Evolutionary conservation across 202 grass and related monocot species (phyloP).

Genomic region (Eragrostis tef): DNA sequence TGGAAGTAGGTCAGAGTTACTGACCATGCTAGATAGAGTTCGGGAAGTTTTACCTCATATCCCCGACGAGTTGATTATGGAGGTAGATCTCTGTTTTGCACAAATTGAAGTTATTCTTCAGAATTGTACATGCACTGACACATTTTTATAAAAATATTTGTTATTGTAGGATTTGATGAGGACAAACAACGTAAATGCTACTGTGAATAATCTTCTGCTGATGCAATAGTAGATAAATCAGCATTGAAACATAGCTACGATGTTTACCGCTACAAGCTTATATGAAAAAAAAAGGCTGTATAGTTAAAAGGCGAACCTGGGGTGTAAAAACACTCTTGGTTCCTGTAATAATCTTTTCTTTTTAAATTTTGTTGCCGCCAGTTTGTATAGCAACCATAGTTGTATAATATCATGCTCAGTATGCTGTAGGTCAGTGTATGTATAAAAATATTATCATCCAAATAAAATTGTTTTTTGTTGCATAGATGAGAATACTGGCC

Average conservation of each 20-base stretch:
- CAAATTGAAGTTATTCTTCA: slow-evolving; percentile 35
- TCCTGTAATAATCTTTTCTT: slow-evolving; percentile 54
- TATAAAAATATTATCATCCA: slow-evolving; percentile 45
- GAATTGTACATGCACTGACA: slow-evolving; percentile 23
- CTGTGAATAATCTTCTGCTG: slow-evolving; percentile 99
- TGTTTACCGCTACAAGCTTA: slow-evolving; percentile 51
- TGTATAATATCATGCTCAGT: slow-evolving; percentile 45
- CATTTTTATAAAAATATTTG: slow-evolving; percentile 12
- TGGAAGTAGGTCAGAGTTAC: slow-evolving; percentile 64
- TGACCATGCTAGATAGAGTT: slow-evolving; percentile 86
- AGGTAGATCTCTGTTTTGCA: slow-evolving; percentile 56
- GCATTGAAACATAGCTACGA: slow-evolving; percentile 45
- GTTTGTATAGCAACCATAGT: slow-evolving; percentile 61
- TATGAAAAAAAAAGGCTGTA: slow-evolving; percentile 55
- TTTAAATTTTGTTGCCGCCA: slow-evolving; percentile 37
- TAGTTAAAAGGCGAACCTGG: slow-evolving; percentile 59
- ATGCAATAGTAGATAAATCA: slow-evolving; percentile 59
- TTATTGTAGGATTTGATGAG: slow-evolving; percentile 82
- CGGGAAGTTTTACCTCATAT: slow-evolving; percentile 93
- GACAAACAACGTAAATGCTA: slow-evolving; percentile 95
- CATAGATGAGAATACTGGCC: neutral
- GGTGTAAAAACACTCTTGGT: slow-evolving; percentile 43
- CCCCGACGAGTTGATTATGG: slow-evolving; percentile 86
- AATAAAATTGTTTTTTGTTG: slow-evolving; percentile 47
- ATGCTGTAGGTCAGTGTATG: slow-evolving; percentile 45